Conservation (phyloP, 2,329 filamentous ascomycete genomes). For the Colletotrichum orchidophilum region DNA sequence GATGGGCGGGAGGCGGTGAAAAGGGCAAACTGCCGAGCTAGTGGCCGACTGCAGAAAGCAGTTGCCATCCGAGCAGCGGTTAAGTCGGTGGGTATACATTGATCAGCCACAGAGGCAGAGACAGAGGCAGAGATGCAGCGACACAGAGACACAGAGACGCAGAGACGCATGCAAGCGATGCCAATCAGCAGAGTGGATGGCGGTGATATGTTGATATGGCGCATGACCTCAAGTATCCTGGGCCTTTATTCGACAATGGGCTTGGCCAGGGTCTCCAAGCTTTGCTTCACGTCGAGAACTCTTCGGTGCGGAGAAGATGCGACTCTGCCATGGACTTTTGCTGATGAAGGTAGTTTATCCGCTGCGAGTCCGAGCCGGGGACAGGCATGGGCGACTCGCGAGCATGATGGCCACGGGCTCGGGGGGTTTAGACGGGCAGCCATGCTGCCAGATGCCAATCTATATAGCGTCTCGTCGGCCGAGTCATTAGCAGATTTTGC, state of each 20-base stretch:
- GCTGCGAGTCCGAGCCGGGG: conserved; percentile 13
- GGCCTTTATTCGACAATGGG: not conserved
- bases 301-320: conserved; percentile 29
- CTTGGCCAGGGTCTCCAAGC: conserved; percentile 24
- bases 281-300: conserved; percentile 21
- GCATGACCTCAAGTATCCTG: conserved; percentile 6
- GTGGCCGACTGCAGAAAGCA: not conserved
- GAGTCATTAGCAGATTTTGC: not conserved
- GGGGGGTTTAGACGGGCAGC: not conserved
- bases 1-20: not conserved
- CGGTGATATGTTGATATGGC: conserved; percentile 10
- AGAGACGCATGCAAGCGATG: conserved; percentile 12
- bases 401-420: not conserved
- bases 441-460: not conserved
- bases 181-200: conserved; percentile 2
- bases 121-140: not conserved
- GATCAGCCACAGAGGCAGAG: conserved; percentile 13
- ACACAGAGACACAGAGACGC: not conserved
- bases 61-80: not conserved
- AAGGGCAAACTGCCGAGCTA: not conserved
- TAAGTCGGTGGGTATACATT: not conserved
- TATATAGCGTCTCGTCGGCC: not conserved
- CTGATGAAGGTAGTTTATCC: conserved; percentile 31
- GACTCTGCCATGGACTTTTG: conserved; percentile 24
- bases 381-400: conserved; percentile 4